Base-by-base conservation (phyloP, 2,329 filamentous ascomycete species). In the Geosmithia putterillii region DNA sequence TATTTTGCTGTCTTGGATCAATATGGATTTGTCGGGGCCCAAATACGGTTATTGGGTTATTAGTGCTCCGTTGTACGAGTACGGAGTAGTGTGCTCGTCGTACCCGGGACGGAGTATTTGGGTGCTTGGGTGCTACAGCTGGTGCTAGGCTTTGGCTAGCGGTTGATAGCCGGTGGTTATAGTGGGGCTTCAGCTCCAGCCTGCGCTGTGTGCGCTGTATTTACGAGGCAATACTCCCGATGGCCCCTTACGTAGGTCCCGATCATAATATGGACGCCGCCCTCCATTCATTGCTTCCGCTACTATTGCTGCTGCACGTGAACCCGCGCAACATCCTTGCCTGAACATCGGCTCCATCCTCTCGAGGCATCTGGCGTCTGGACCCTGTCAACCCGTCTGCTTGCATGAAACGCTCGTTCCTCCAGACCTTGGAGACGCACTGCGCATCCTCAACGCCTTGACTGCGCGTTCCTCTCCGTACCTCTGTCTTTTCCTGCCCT, bases 371-470 rank as follows among this genome's bases (percentile, higher is more conserved):
- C 22, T 28, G 39, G 39, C 22, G 23, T 41, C 39, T 32, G 25
- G 39, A 15, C 14, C 28, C 28, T 32, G 23, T 39, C 38, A 7
- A 6, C 14, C 21, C 20, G 20, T 41, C 39, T 17, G 39, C 39
- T 32, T 40, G 42, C 35, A 43, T 43, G 42, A 28, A 32, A n/a
- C 36, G 36, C 28, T 32, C 28, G 28, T 32, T 32, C 28, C 28
- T 34, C 36, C 18, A n/a, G 23, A n/a, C 36, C 36, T 19, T 20
- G 38, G 43, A 32, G 43, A 44, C 43, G 38, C 43, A 39, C 38
- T 41, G 38, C 43, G 40, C 43, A 34, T 21, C 32, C 43, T 38
- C 38, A 39, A 44, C 40, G 42, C 42, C 18, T 20, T 43, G 19
- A 39, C 22, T 40, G 42, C 42, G 42, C 40, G 40, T 9, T 40